Percentiles rank a stretch among this genome's conserved stretches.
Conservation (phyloP, 225 moss, liverwort and hornwort genomes). For the Neckera pumila region DNA sequence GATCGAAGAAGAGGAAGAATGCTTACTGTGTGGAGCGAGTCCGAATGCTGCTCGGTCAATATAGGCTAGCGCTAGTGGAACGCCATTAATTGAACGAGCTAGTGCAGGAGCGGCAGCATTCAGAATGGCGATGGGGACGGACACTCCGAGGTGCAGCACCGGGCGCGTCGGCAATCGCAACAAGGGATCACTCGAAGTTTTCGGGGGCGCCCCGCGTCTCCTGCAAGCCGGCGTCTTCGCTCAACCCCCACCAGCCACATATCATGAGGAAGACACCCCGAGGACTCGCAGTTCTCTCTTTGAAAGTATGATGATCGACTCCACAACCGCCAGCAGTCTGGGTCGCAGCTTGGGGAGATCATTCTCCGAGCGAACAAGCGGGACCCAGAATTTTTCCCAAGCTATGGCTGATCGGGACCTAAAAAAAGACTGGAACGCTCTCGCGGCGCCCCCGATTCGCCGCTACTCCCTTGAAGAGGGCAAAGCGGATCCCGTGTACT, state of each 20-base stretch:
- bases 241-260: background rate
- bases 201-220: slow-evolving; percentile 9
- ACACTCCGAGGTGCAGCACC: background rate
- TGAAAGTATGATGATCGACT: background rate
- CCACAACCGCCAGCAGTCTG: background rate
- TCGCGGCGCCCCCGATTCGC: background rate
- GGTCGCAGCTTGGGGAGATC: background rate
- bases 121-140: background rate
- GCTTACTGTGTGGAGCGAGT: background rate
- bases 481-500: background rate
- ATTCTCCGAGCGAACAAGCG: background rate
- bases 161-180: background rate
- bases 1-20: background rate
- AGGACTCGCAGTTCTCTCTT: background rate
- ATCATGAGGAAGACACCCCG: background rate
- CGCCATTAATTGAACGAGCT: background rate
- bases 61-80: no score
- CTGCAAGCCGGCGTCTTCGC: slow-evolving; percentile 8
- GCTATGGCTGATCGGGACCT: background rate
- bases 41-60: background rate
- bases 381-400: background rate
- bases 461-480: background rate
- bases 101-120: background rate
- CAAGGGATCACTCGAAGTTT: slow-evolving; percentile 2
- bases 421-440: background rate